Base-by-base conservation (phyloP, 2,329 filamentous ascomycete genomes). In the Fusarium guadeloupense region DNA sequence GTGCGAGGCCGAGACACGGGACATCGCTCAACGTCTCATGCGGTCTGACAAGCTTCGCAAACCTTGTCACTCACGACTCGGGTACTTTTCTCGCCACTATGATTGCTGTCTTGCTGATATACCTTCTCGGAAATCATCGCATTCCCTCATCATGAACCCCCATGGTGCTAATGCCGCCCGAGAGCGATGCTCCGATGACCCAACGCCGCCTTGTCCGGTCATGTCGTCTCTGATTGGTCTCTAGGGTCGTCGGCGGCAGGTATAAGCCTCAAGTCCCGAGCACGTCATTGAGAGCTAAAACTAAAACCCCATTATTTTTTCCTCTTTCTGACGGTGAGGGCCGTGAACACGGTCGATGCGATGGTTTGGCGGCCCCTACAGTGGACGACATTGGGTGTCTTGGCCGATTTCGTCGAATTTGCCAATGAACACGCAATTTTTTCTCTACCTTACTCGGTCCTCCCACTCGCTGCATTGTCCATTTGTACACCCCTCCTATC, bases 211-310 rank as follows among this genome's bases (percentile, higher is more conserved):
- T 38, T 53, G 51, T 33, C 54, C 54, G 48, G 45, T 30, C 19
- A 35, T 38, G 31, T 31, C 31, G 19, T 9, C 21, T 39, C 45
- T 68, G 64, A 72, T 72, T 72, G 70, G 70, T 30, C 52, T 67
- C 28, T 31, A 50, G 52, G 46, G 44, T 55, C 59, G 64, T 68
- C 69, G 59, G 62, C 64, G 68, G 68, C 59, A 63, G 56, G 63
- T 67, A 70, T 70, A 70, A 70, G 62, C 70, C 67, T 72, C 68
- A 69, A 68, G 56, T 65, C 68, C 68, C 62, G 70, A 74, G 72
- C 72, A 74, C 72, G 72, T 74, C 72, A 74, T 74, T 61, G 54
- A 59, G 60, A 64, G 66, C 64, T 69, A 69, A 69, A 69, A 64
- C 50, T 38, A 57, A 56, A 69, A 57, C 64, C 64, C 66, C 65